Evolutionary conservation across 306 rosid genomes (phyloP), one percentile per base, ranked within the genome.

Genomic region (Leucaena leucocephala): DNA sequence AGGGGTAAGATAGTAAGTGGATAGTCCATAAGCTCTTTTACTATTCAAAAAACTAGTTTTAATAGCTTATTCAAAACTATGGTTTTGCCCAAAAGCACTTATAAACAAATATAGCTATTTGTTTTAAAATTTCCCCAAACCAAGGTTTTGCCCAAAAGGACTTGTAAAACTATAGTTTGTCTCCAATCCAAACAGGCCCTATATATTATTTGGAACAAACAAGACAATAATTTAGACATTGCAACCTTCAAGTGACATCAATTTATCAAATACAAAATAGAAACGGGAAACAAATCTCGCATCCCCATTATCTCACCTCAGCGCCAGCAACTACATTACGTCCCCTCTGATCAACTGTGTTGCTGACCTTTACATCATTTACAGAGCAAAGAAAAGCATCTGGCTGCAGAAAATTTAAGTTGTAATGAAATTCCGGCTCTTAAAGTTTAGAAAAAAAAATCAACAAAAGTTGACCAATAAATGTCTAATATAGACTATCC

Each of bases 331-430:
- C 80, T 35, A 85, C 80, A 84, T 94, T 89, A 40, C 98, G 97
- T 69, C 91, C 96, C 89, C 99, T 93, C 78, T 89, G 97, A 88
- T 96, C 91, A 49, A 88, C 80, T 65, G 87, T 88, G 79, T 89
- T 91, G 76, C 77, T 90, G 81, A 96, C 97, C 88, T 90, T 93
- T 75, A 93, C 98, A 86, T 96, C 98, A 89, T 86, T 90, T 78
- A 96, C 91, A 61, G 99, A 96, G 89, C 99, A 96, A 77, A 93
- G 92, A 84, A 96, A 93, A 55, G 98, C 97, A 88, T 96, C 98
- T 85, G 98, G 94, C 99, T 96, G 86, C 93, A 89, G 63, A 89
- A 78, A 85, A 83, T 58, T 50, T 22, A 82, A 21, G 78, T 86
- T 74, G 66, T 72, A 38, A 54, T 80, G 68, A 86, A 79, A 77